Evolutionary conservation across 495 filamentous ascomycete genomes (phyloP).

Genomic region (Aspergillus sclerotiicarbonarius): DNA sequence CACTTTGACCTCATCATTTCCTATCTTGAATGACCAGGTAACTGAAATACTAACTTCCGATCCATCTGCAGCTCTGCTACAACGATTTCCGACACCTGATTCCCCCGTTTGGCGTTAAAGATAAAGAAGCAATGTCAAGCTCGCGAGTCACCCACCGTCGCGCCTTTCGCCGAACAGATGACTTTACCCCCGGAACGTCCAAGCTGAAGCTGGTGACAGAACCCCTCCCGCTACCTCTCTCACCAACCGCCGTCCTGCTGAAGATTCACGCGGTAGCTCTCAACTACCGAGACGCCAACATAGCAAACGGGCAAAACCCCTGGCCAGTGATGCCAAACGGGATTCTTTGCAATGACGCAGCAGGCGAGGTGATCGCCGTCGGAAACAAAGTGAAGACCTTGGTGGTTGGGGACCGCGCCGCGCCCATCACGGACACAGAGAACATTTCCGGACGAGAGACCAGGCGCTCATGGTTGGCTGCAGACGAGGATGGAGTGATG

Average conservation of each 20-base stretch:
- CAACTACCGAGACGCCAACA: slow-evolving; percentile 46
- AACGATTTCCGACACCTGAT: slow-evolving; percentile 21
- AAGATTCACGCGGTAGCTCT: slow-evolving; percentile 41
- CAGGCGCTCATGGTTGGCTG: slow-evolving; percentile 31
- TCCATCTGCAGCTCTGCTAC: slow-evolving; percentile 1
- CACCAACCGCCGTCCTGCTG: slow-evolving; percentile 35
- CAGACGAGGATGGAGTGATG: slow-evolving; percentile 38
- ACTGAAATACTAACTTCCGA: slow-evolving; percentile 1
- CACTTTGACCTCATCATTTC: neutral
- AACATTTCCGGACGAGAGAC: slow-evolving; percentile 25
- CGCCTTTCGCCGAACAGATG: slow-evolving; percentile 30
- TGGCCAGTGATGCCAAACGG: slow-evolving; percentile 34
- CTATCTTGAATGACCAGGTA: slow-evolving; percentile 6
- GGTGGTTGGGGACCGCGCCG: slow-evolving; percentile 28
- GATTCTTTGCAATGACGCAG: slow-evolving; percentile 35
- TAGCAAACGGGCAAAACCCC: slow-evolving; percentile 36
- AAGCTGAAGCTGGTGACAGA: slow-evolving; percentile 26
- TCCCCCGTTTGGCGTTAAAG: slow-evolving; percentile 1
- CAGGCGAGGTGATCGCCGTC: slow-evolving; percentile 35
- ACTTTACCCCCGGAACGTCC: slow-evolving; percentile 26
- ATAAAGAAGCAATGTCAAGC: too few species aligned
- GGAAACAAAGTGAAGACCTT: slow-evolving; percentile 29
- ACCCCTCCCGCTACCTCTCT: slow-evolving; percentile 16
- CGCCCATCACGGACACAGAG: slow-evolving; percentile 31
- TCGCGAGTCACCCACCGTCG: slow-evolving; percentile 13